Evolutionary conservation across 257 asterid species (phyloP), one percentile per base, ranked within the genome.

Genomic region (Salvia miltiorrhiza): DNA sequence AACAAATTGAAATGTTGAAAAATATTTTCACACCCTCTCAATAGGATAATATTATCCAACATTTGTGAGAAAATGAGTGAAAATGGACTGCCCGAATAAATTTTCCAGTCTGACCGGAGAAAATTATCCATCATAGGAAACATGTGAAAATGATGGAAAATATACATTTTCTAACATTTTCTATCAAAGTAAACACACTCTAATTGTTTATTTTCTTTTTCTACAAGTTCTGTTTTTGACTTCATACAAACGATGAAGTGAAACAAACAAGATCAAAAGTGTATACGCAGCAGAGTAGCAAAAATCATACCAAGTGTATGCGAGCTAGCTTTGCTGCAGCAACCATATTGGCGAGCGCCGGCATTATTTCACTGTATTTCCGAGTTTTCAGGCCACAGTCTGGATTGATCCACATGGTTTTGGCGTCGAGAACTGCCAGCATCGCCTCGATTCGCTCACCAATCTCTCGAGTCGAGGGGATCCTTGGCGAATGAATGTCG

Each of bases 381-480:
- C 95, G 88, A 21, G 97, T 90, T 83, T 90, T 90, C 24, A 90
- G 90, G 53, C 97, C 96, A 65, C 93, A 90, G 67, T 90, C 97
- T 0, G 95, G 97, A 84, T 90, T 90, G 0, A 90, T 87, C 97
- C 97, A 90, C 71, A 87, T 63, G 70, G 81, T 60, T 58, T 80
- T 84, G 71, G 85, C 83, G 30, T 90, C 97, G 0, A 87, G 87
- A 62, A 90, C 97, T 2, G 80, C 88, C 48, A 90, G 89, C 93
- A 83, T 86, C 77, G 85, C 84, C 76, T 86, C 80, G 28, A 90
- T 77, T 47, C 90, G 87, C 49, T 84, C 91, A 0, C 70, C 84
- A 40, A 90, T 90, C 77, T 90, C 97, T 14, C 81, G 86, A 0
- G 88, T 80, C 7, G 91, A 81, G 41, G 97, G 97, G 73, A 90